Evolutionary conservation across 306 rosid genomes (phyloP), one percentile per base, ranked within the genome.

Genomic region (Sicyos baderoa): DNA sequence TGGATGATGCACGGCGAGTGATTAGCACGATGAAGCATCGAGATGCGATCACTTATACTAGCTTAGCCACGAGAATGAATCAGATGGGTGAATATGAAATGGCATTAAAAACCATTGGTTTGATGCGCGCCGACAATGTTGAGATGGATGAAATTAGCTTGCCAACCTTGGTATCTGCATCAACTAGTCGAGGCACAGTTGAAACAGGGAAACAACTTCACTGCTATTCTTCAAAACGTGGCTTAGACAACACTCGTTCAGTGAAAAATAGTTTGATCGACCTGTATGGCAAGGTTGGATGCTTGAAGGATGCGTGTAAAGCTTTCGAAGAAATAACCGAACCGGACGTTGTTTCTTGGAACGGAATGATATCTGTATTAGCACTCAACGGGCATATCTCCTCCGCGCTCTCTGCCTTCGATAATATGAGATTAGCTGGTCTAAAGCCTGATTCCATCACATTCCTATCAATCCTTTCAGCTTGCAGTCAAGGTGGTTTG

Each of bases 321-420:
- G 82, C 84, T 82, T 86, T 88, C 62, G 23, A 62, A 65, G 83
- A 79, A 72, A 79, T 82, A 25, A 56, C 65, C 53, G 75, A 61
- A 40, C 89, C 89, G 3, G 86, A 84, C 75, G 52, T 71, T 12
- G 84, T 86, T 58, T 82, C 95, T 70, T 88, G 95, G 91, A 88
- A 86, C 23, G 67, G 83, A 42, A 77, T 81, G 77, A 86, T 88
- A 72, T 81, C 89, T 44, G 84, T 86, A 23, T 73, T 86, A 78
- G 76, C 91, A 58, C 74, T 81, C 49, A 84, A 72, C 27, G 88
- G 85, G 29, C 72, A 68, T 15, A 63, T 78, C 72, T 79, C 78
- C 19, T 50, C 64, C 25, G 83, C 91, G 57, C 85, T 86, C 40
- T 78, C 91, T 27, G 62, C 89, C 77, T 89, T 86, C 19, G 89